Percentiles rank a stretch among this genome's conserved stretches.
Evolutionary conservation across 768 basidiomycete species (phyloP).

Genomic region (Neoboletus subvelutipes): DNA sequence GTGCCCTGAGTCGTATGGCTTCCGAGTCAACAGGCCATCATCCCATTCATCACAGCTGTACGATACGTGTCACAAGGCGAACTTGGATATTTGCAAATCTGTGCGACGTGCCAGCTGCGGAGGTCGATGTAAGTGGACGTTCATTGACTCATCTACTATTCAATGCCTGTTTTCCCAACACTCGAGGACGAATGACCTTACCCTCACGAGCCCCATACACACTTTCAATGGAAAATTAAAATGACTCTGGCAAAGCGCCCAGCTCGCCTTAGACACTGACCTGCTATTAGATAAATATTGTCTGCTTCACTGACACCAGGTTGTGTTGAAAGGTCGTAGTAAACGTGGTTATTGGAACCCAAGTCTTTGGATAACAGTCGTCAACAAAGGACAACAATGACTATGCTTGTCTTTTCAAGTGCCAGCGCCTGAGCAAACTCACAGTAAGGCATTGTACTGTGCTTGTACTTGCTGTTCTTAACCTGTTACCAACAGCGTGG

Average conservation of each 20-base stretch:
- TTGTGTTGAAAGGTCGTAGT: no score
- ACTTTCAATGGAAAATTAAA: neutral
- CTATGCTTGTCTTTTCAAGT: slow-evolving; percentile 21
- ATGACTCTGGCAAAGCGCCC: neutral
- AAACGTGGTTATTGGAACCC: slow-evolving; percentile 11
- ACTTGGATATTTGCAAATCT: neutral
- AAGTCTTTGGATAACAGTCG: slow-evolving; percentile 24
- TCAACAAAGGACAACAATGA: slow-evolving; percentile 31
- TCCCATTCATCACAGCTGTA: neutral
- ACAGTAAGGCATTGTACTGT: slow-evolving; percentile 11
- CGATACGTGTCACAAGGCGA: neutral
- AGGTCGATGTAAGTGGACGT: no score
- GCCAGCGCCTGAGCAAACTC: slow-evolving; percentile 16
- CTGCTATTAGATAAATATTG: neutral
- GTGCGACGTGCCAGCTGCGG: neutral
- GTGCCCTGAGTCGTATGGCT: neutral
- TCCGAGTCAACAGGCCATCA: neutral
- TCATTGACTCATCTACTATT: neutral
- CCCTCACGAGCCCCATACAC: neutral
- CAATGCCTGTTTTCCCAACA: neutral
- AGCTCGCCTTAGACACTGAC: neutral
- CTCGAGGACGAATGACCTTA: neutral
- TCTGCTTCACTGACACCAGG: neutral
- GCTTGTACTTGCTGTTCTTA: slow-evolving; percentile 16
- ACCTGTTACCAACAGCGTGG: slow-evolving; percentile 10